Evolutionary conservation across 163 green algal genomes (phyloP).

Genomic region (Smithsoniella earleae): DNA sequence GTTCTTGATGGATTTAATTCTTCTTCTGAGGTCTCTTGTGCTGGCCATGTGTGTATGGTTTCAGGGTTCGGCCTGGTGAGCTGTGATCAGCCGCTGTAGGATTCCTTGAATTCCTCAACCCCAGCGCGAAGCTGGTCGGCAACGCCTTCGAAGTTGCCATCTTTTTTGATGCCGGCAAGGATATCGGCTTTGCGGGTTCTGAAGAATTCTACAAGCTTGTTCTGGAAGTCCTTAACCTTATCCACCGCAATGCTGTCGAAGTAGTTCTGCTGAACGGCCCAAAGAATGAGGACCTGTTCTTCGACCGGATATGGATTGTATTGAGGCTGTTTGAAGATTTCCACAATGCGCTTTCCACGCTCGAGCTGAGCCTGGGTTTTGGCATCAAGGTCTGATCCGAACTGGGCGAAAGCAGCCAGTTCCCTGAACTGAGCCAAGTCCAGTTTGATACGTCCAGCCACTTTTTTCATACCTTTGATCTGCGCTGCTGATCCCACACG

Average conservation of each 20-base stretch:
- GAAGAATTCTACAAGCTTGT: too few relatives aligned
- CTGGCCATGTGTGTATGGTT: too few relatives aligned
- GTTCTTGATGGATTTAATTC: too few relatives aligned
- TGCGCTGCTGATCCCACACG: slow-evolving; percentile 79
- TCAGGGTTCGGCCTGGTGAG: too few relatives aligned
- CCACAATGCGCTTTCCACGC: slow-evolving; percentile 71
- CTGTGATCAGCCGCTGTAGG: too few relatives aligned
- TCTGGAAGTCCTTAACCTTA: slow-evolving; percentile 3
- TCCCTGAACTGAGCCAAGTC: slow-evolving; percentile 82
- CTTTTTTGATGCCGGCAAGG: too few relatives aligned
- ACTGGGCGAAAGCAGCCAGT: slow-evolving; percentile 78
- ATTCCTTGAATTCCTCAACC: too few relatives aligned
- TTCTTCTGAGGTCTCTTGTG: too few relatives aligned
- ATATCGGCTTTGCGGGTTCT: too few relatives aligned
- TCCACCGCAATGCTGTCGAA: slow-evolving; percentile 64
- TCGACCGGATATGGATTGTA: slow-evolving; percentile 79
- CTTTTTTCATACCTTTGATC: slow-evolving; percentile 84
- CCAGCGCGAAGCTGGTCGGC: too few relatives aligned
- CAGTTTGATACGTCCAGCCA: slow-evolving; percentile 66
- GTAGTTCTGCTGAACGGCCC: slow-evolving; percentile 77
- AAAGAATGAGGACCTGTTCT: slow-evolving; percentile 63
- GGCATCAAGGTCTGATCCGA: slow-evolving; percentile 82
- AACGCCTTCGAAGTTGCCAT: too few relatives aligned
- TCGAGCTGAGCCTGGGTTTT: slow-evolving; percentile 86
- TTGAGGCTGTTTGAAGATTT: slow-evolving; percentile 88